Percentiles rank a stretch among this genome's conserved stretches.
Evolutionary conservation across 345 rosid genomes (phyloP).

Genomic region (Cardiospermum halicacabum): DNA sequence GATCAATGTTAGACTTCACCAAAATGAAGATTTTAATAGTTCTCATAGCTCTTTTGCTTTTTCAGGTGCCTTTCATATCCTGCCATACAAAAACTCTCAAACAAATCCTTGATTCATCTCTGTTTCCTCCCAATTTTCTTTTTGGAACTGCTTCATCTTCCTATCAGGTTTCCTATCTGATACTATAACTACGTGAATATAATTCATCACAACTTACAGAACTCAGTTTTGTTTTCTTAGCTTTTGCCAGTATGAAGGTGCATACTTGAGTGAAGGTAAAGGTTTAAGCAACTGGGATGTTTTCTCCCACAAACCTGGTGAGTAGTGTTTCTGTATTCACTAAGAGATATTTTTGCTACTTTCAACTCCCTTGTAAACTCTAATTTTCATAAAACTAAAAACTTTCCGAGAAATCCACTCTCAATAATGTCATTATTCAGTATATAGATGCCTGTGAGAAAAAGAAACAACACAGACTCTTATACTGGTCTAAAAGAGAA

Average conservation of each 20-base stretch:
- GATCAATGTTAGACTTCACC: not conserved
- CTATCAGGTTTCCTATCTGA: not conserved
- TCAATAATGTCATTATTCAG: too few species aligned
- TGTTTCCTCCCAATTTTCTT: conserved; percentile 9
- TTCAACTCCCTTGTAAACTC: not conserved
- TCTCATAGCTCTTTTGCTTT: not conserved
- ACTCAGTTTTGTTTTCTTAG: not conserved
- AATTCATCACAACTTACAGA: not conserved
- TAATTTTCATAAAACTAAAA: not conserved
- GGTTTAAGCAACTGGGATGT: conserved; percentile 39
- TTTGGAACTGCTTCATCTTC: conserved; percentile 11
- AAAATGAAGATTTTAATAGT: not conserved
- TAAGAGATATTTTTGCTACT: not conserved
- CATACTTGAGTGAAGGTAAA: conserved; percentile 34
- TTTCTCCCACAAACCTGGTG: conserved; percentile 30
- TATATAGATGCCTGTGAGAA: too few species aligned
- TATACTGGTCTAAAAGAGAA: too few species aligned
- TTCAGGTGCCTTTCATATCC: not conserved
- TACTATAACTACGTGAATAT: not conserved
- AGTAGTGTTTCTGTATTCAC: not conserved
- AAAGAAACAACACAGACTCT: too few species aligned
- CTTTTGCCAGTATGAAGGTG: conserved; percentile 34
- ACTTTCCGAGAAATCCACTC: too few species aligned
- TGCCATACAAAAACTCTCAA: not conserved
- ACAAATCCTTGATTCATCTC: conserved; percentile 7